Evolutionary conservation across 139 green algal genomes (phyloP).

Genomic region (Chlamydomonas schloesseri): DNA sequence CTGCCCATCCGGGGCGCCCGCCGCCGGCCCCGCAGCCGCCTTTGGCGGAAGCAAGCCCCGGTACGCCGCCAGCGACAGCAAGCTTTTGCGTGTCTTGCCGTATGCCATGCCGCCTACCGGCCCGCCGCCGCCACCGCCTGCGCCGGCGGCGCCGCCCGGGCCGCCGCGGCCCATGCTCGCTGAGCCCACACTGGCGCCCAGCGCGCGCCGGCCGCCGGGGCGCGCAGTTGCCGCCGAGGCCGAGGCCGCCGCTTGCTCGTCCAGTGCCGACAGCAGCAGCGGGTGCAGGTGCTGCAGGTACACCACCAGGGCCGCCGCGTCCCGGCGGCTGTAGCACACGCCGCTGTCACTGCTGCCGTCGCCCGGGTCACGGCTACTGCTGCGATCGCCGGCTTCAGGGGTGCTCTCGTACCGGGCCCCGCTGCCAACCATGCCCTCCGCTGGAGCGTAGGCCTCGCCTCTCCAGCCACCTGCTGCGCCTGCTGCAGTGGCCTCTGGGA

Average conservation of each 20-base stretch:
- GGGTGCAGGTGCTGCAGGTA: slow-evolving; percentile 43
- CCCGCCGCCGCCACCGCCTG: background rate
- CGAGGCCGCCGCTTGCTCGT: slow-evolving; percentile 11
- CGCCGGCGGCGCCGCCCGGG: background rate
- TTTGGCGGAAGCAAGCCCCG: background rate
- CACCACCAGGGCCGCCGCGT: background rate
- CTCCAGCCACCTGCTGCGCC: background rate
- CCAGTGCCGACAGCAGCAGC: background rate
- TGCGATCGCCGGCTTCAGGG: no score
- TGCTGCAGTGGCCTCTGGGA: background rate
- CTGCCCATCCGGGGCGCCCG: background rate
- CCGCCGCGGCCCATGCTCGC: background rate
- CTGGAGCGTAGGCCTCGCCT: no score
- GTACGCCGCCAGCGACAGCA: slow-evolving; percentile 1
- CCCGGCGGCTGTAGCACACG: no score
- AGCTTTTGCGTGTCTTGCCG: slow-evolving; percentile 21
- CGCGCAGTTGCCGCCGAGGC: background rate
- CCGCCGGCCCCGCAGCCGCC: background rate
- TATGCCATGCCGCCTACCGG: slow-evolving; percentile 3
- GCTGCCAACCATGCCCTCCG: no score
- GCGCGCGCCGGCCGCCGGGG: background rate
- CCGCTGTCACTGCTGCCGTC: background rate
- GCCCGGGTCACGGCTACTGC: no score
- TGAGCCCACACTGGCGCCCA: background rate
- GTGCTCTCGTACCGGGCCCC: no score